Evolutionary conservation across 345 rosid genomes (phyloP).

Genomic region (Cardamine resedifolia): DNA sequence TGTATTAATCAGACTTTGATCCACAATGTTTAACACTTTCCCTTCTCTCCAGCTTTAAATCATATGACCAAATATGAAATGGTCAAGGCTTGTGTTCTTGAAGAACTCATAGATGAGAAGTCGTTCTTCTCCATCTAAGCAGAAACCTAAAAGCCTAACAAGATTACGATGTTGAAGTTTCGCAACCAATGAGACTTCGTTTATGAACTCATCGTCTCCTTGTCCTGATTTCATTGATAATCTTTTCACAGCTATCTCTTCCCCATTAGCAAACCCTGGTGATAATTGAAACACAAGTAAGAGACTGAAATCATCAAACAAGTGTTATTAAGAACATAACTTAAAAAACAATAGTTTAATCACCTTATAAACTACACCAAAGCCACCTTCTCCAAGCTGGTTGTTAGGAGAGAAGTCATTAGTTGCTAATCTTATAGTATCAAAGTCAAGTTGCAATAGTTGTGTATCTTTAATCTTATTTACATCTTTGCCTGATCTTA

Average conservation of each 20-base stretch:
- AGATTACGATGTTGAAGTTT: slow-evolving; percentile 54
- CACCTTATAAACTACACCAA: slow-evolving; percentile 30
- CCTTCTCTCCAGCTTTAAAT: slow-evolving; percentile 25
- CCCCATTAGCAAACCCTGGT: slow-evolving; percentile 46
- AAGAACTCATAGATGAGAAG: slow-evolving; percentile 47
- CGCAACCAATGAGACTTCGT: slow-evolving; percentile 45
- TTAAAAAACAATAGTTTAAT: not conserved
- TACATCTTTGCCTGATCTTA: slow-evolving; percentile 7
- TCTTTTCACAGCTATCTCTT: slow-evolving; percentile 51
- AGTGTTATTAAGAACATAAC: not conserved
- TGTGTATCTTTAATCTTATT: slow-evolving; percentile 3
- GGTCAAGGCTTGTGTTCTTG: slow-evolving; percentile 45
- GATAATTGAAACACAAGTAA: not conserved
- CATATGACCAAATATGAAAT: slow-evolving; percentile 44
- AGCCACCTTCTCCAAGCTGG: slow-evolving; percentile 30
- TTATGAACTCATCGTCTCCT: slow-evolving; percentile 47
- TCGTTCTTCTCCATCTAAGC: slow-evolving; percentile 40
- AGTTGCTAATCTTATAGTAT: slow-evolving; percentile 24
- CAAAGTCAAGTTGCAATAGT: slow-evolving; percentile 8
- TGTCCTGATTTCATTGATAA: slow-evolving; percentile 43
- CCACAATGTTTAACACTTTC: slow-evolving; percentile 7
- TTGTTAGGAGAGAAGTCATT: slow-evolving; percentile 14
- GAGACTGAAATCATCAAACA: not conserved
- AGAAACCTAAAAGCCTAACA: slow-evolving; percentile 44
- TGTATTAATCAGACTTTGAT: slow-evolving; percentile 17